Evolutionary conservation across 352 stramenopile species (phyloP).

Genomic region (Phytopythium montanum): DNA sequence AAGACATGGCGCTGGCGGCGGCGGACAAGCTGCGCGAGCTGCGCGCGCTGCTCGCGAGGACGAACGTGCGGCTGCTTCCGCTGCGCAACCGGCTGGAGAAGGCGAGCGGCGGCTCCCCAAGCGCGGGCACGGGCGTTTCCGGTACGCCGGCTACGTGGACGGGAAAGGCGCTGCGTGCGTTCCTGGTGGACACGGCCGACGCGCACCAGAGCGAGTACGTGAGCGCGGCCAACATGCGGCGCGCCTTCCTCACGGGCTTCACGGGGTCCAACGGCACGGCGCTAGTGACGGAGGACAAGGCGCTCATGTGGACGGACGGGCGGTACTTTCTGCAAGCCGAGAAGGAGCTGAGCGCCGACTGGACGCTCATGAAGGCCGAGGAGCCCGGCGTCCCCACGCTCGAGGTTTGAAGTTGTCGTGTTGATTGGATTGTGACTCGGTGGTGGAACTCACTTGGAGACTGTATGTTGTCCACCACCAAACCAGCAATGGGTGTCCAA

Average conservation of each 20-base stretch:
- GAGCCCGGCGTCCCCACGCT: slow-evolving; percentile 91
- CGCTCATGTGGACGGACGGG: slow-evolving; percentile 97
- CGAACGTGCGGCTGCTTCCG: slow-evolving; percentile 61
- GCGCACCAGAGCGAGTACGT: slow-evolving; percentile 99
- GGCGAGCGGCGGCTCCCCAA: slow-evolving; percentile 15
- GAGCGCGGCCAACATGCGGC: slow-evolving; percentile 92
- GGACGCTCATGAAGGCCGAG: slow-evolving; percentile 96
- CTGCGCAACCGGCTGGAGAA: slow-evolving; percentile 59
- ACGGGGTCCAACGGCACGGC: slow-evolving; percentile 95
- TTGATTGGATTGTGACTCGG: background rate
- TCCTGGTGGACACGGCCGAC: slow-evolving; percentile 96
- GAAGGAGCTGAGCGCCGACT: slow-evolving; percentile 90
- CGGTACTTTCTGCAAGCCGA: slow-evolving; percentile 98
- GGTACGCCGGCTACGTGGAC: slow-evolving; percentile 20
- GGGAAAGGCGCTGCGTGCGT: slow-evolving; percentile 73
- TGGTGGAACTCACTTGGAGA: too few relatives aligned
- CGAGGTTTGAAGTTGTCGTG: slow-evolving; percentile 42
- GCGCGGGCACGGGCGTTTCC: background rate
- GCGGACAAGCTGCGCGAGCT: slow-evolving; percentile 64
- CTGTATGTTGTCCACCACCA: too few relatives aligned
- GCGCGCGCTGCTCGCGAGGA: slow-evolving; percentile 53
- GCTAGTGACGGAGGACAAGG: slow-evolving; percentile 79
- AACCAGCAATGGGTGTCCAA: slow-evolving; percentile 63
- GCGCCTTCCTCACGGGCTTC: slow-evolving; percentile 96
- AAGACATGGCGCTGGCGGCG: slow-evolving; percentile 23